Evolutionary conservation across 2,329 filamentous ascomycete genomes (phyloP), one percentile per base, ranked within the genome.

Genomic region (Metarhizium anisopliae): DNA sequence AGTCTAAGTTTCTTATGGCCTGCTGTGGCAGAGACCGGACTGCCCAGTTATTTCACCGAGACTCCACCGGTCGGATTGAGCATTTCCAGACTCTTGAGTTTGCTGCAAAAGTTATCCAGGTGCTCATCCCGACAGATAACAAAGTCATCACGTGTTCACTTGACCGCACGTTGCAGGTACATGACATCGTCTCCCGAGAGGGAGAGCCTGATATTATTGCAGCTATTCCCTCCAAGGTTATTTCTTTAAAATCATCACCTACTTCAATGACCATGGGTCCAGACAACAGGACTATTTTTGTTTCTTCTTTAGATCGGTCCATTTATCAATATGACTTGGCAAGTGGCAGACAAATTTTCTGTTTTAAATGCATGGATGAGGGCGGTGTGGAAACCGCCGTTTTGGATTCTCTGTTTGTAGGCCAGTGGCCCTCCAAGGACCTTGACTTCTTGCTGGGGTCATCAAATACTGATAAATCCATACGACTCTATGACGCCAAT

Each of bases 11-110:
- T 40, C 75, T 96, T 50, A 77, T 97, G 62, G 93, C 89, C 18
- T 91, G 86, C 11, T 92, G 87, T 66, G 89, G 90, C 40, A 82
- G 94, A 61, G 94, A 99, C 70, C 86, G 94, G 52, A 96, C 88
- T n/a, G 83, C 93, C 1, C 94, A 99, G 68, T 74, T 99, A n/a
- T 97, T 96, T 67, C 78, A 82, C 58, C 76, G 78, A 30, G 77
- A 77, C 29, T 72, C 73, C 1, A 75, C 71, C 13, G 79, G 83
- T 2, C 72, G 71, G 2, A 87, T 95, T 69, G 82, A 88, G 56
- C 81, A 96, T 56, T 82, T 96, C 53, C 94, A 99, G 69, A 99
- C 94, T 0, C 81, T 97, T 55, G 93, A 99, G 62, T 95, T 97
- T 70, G 85, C 91, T 35, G 90, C 91, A 25, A 89, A 89, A 60